Evolutionary conservation across 345 rosid species (phyloP), one percentile per base, ranked within the genome.

Genomic region (Nasturtium officinale): DNA sequence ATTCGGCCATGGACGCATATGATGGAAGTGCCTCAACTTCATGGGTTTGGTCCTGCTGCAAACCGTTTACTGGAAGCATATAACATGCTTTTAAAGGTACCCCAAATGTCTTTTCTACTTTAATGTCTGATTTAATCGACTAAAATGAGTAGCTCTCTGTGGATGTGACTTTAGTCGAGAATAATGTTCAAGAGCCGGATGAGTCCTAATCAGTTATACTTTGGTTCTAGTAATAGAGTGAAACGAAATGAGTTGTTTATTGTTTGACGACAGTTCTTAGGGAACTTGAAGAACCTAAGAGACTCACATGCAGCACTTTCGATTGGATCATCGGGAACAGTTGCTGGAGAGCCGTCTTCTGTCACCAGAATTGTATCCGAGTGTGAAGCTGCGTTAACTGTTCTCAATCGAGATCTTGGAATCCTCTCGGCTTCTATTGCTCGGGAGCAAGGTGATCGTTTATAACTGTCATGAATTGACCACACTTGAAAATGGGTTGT

Each of bases 1-100:
- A 90, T 95, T 66, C 96, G 98, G 26, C 99, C 96, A 26, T 95
- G 99, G 99, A 95, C 97, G 7, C 98, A 96, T 75, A 96, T 91
- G 98, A 96, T 96, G 97, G 99, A 96, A 82, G 98, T 92, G 62
- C 99, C 97, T 40, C 99, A 96, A 66, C 98, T 92, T 79, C 98
- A 96, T 86, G 99, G 98, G 25, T 90, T 92, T 80, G 98, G 98
- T 40, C 96, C 96, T 33, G 99, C 99, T 52, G 98, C 99, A 67
- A 89, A 92, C 76, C 92, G 96, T 72, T 85, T 96, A 84, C 75
- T 96, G 69, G 99, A 92, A 80, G 99, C 99, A 64, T 96, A 92
- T 81, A 90, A 96, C 81, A 89, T 92, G 97, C 96, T 96, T 81
- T 76, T 90, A 81, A 89, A 91, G 98, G 98, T 92, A 83, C 40